A percentile compares a stretch with the other conserved stretches of the same genome.
These are phyloP conservation scores for Ophiosphaerella narmari DNA, from an alignment of 2,329 filamentous ascomycete species.

Conservation along the genomic window DNA sequence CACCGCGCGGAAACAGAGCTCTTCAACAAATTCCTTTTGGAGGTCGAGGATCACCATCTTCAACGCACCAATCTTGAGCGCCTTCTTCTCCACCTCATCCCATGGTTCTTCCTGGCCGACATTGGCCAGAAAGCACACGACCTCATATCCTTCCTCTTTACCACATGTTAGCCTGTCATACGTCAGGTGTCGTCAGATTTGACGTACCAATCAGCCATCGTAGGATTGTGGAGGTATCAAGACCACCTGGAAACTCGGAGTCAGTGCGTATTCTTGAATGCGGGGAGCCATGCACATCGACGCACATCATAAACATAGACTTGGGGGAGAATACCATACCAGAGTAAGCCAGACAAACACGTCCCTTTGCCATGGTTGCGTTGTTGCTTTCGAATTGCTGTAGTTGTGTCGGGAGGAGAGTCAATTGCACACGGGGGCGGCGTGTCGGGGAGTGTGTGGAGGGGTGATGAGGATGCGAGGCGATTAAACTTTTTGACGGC, in stretches of 20 bases:
- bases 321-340: conserved; percentile 31
- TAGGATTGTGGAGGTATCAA: conserved; percentile 60
- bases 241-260: conserved; percentile 51
- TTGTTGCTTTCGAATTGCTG: conserved; percentile 1
- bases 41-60: conserved; percentile 68
- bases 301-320: background rate
- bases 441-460: conserved; percentile 17
- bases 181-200: background rate
- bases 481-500: conserved; percentile 16
- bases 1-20: conserved; percentile 79
- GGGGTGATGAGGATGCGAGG: conserved; percentile 21
- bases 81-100: conserved; percentile 69
- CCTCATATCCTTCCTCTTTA: conserved; percentile 61
- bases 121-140: conserved; percentile 63
- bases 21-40: conserved; percentile 75
- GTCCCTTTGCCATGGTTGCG: conserved; percentile 45
- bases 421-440: conserved; percentile 18
- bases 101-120: conserved; percentile 65
- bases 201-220: conserved; percentile 44
- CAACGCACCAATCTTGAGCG: conserved; percentile 69
- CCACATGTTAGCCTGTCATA: conserved; percentile 8
- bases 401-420: conserved; percentile 17
- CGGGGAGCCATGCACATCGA: background rate
- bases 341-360: conserved; percentile 57
- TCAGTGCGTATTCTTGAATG: conserved; percentile 19